Conservation (phyloP, 1,284 basidiomycete species). For the Fomitopsis pinicola region DNA sequence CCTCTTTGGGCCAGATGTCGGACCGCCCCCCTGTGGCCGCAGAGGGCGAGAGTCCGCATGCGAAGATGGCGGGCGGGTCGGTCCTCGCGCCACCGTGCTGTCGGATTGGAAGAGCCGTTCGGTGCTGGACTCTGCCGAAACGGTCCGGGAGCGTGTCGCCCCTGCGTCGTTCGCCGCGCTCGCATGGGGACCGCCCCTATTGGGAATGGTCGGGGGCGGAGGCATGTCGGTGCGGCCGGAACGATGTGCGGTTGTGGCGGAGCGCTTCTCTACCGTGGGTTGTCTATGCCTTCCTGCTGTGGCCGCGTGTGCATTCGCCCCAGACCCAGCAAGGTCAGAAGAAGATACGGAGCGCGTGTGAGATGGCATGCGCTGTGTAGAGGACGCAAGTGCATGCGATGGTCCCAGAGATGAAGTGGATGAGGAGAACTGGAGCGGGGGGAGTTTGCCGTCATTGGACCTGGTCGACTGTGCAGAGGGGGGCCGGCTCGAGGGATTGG, state of each 20-base stretch:
- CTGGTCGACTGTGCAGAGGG: conserved; percentile 24
- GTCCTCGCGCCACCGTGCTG: background rate
- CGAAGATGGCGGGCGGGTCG: background rate
- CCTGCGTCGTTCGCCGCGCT: background rate
- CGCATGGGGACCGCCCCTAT: background rate
- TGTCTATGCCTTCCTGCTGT: background rate
- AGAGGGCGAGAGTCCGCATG: background rate
- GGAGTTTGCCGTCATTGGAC: background rate
- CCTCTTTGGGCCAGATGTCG: background rate
- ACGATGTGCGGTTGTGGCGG: background rate
- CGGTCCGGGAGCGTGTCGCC: background rate
- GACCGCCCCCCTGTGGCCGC: background rate
- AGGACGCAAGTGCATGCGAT: background rate
- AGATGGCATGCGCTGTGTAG: background rate
- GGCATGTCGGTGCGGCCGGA: background rate
- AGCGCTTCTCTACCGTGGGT: background rate
- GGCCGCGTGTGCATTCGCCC: background rate
- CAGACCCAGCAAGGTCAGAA: background rate
- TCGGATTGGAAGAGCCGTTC: background rate
- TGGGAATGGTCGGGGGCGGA: background rate
- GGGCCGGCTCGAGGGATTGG: conserved; percentile 26
- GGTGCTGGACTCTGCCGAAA: background rate
- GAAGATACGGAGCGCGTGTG: conserved; percentile 10
- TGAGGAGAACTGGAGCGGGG: conserved; percentile 2
- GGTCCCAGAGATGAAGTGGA: conserved; percentile 4